These are phyloP conservation scores for Trametes maxima DNA, from an alignment of 768 basidiomycete species.

Conservation along the genomic window DNA sequence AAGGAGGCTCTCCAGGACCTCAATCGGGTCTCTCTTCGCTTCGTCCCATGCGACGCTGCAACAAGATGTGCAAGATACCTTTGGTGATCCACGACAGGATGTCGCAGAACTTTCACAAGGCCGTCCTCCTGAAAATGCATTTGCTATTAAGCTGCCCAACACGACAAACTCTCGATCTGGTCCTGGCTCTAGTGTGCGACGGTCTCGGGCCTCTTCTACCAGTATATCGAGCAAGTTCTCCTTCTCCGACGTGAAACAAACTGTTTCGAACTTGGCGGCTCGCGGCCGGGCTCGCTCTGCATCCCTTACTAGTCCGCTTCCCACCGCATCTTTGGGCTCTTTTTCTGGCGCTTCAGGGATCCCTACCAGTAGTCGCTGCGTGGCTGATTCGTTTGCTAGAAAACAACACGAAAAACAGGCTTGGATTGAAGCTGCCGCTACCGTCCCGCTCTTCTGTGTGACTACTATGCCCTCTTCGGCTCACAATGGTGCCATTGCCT, in stretches of 20 bases:
- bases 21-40: slow-evolving; percentile 5
- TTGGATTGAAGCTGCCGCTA: no score
- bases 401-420: no score
- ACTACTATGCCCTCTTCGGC: no score
- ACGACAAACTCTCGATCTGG: not conserved
- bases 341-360: not conserved
- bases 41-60: not conserved
- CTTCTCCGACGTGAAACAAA: not conserved
- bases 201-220: not conserved
- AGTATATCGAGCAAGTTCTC: not conserved
- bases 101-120: not conserved
- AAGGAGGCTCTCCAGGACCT: not conserved
- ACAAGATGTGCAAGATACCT: not conserved
- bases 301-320: not conserved
- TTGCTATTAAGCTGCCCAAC: not conserved
- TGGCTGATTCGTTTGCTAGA: no score
- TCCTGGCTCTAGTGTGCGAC: not conserved
- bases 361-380: not conserved
- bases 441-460: no score
- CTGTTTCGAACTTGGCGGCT: not conserved
- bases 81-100: not conserved
- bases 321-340: not conserved
- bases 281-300: slow-evolving; percentile 1
- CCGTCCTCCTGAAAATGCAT: not conserved
- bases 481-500: no score